A percentile compares a stretch with the other conserved stretches of the same genome.
Evolutionary conservation across 1,139 yeast species (phyloP).

Genomic region (Nematodospora anomalae): DNA sequence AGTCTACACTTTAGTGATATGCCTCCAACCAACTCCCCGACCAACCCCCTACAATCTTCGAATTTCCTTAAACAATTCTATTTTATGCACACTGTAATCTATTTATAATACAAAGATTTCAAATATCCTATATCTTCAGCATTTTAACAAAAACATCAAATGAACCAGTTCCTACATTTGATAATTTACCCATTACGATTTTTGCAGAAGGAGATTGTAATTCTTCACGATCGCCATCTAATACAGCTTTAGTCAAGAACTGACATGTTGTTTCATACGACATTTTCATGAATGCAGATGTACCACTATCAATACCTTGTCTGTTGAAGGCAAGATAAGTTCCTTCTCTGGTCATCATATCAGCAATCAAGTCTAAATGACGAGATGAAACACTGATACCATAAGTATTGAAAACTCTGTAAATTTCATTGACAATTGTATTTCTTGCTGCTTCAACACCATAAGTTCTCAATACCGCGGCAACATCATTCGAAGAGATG

Average conservation of each 20-base stretch:
- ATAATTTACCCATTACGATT: slow-evolving; percentile 87
- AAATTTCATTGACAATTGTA: slow-evolving; percentile 94
- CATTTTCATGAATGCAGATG: slow-evolving; percentile 98
- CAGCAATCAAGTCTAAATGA: slow-evolving; percentile 95
- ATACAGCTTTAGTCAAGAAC: slow-evolving; percentile 93
- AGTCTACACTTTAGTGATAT: too few species aligned
- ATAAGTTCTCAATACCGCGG: slow-evolving; percentile 84
- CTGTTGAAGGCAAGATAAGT: slow-evolving; percentile 94
- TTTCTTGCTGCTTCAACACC: slow-evolving; percentile 99
- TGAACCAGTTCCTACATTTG: slow-evolving; percentile 94
- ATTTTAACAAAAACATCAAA: slow-evolving; percentile 81
- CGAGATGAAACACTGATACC: slow-evolving; percentile 92
- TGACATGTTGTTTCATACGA: slow-evolving; percentile 98
- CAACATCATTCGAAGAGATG: slow-evolving; percentile 88
- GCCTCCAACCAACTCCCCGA: too few species aligned
- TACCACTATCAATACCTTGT: slow-evolving; percentile 94
- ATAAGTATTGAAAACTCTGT: slow-evolving; percentile 93
- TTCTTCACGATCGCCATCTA: slow-evolving; percentile 87
- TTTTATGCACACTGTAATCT: neutral
- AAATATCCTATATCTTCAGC: slow-evolving; percentile 18
- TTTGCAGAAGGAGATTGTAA: slow-evolving; percentile 94
- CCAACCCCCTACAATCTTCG: too few species aligned
- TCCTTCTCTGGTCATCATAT: slow-evolving; percentile 99
- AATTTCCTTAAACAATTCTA: neutral
- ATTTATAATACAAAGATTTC: neutral